phyloP scores from a whole-genome alignment of 2,329 filamentous ascomycete genomes.

The Colletotrichum sublineola region DNA sequence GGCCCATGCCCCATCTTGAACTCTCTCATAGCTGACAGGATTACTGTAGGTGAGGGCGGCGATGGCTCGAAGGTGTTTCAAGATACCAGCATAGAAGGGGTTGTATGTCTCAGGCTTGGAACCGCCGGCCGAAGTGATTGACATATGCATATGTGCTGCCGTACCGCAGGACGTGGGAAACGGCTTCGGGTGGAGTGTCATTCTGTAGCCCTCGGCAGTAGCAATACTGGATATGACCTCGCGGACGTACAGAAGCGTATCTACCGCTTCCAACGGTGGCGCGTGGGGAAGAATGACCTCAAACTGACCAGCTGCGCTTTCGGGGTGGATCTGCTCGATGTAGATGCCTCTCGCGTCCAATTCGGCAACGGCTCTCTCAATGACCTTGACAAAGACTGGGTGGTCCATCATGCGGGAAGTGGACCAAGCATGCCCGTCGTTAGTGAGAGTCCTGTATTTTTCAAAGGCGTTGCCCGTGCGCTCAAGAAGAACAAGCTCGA shows the following conservation, averaged over 20 bases:
- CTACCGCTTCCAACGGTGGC: slow-evolving; percentile 76
- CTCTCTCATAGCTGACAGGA: slow-evolving; percentile 76
- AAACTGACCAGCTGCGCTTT: slow-evolving; percentile 81
- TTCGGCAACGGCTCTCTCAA: slow-evolving; percentile 74
- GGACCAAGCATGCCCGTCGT: slow-evolving; percentile 78
- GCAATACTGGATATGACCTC: slow-evolving; percentile 77
- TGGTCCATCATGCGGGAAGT: slow-evolving; percentile 74
- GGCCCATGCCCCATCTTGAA: slow-evolving; percentile 79
- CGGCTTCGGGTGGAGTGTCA: slow-evolving; percentile 82
- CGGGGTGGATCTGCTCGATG: slow-evolving; percentile 81
- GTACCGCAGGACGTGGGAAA: slow-evolving; percentile 70
- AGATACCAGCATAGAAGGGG: slow-evolving; percentile 79
- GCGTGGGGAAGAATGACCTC: slow-evolving; percentile 78
- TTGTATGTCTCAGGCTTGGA: slow-evolving; percentile 63
- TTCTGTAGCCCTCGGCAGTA: slow-evolving; percentile 71
- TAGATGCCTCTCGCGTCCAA: slow-evolving; percentile 74
- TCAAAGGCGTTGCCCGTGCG: slow-evolving; percentile 52
- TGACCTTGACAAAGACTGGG: slow-evolving; percentile 66
- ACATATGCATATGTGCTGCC: slow-evolving; percentile 78
- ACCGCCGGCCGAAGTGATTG: slow-evolving; percentile 65
- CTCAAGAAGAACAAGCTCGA: slow-evolving; percentile 81
- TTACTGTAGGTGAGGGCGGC: slow-evolving; percentile 77
- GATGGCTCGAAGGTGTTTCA: slow-evolving; percentile 75
- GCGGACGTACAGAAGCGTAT: slow-evolving; percentile 77
- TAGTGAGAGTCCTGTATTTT: slow-evolving; percentile 61